Percentiles rank a stretch among this genome's conserved stretches.
Evolutionary conservation across 1,284 basidiomycete genomes (phyloP).

Genomic region (Prillingera fragicola): DNA sequence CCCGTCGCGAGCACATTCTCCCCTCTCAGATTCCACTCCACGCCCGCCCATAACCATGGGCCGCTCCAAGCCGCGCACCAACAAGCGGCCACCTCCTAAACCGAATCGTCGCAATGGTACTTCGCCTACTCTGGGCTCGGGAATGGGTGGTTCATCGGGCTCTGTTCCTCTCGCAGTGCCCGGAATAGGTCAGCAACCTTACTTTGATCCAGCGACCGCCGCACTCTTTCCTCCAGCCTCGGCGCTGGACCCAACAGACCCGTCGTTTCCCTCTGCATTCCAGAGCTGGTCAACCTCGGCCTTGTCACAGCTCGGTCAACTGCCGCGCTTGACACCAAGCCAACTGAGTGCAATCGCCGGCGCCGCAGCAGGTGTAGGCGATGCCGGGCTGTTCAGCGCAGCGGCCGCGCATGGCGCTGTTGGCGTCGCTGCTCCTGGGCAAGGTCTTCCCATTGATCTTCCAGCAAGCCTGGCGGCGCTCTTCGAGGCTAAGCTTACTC

Average conservation of each 20-base stretch:
- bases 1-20: background rate
- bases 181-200: background rate
- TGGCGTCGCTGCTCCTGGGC: constrained; percentile 1
- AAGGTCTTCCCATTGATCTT: constrained; percentile 35
- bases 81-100: constrained; percentile 32
- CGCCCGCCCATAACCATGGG: constrained; percentile 29
- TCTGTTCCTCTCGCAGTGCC: no score
- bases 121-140: background rate
- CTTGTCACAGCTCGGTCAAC: constrained; percentile 29
- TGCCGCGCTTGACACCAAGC: constrained; percentile 37
- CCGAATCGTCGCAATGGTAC: constrained; percentile 7
- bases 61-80: constrained; percentile 40
- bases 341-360: constrained; percentile 39
- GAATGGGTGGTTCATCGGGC: background rate
- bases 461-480: constrained; percentile 43
- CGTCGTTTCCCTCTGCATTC: constrained; percentile 29
- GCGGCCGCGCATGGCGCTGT: constrained; percentile 1
- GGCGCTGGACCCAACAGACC: constrained; percentile 24
- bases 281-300: constrained; percentile 39
- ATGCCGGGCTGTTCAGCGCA: constrained; percentile 20
- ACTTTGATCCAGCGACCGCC: constrained; percentile 13
- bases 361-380: constrained; percentile 37
- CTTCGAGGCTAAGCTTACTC: constrained; percentile 46
- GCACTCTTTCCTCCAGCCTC: constrained; percentile 13
- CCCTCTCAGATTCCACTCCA: background rate